These are phyloP conservation scores for Ophiostoma montium DNA, from an alignment of 2,329 filamentous ascomycete genomes.

Conservation along the genomic window DNA sequence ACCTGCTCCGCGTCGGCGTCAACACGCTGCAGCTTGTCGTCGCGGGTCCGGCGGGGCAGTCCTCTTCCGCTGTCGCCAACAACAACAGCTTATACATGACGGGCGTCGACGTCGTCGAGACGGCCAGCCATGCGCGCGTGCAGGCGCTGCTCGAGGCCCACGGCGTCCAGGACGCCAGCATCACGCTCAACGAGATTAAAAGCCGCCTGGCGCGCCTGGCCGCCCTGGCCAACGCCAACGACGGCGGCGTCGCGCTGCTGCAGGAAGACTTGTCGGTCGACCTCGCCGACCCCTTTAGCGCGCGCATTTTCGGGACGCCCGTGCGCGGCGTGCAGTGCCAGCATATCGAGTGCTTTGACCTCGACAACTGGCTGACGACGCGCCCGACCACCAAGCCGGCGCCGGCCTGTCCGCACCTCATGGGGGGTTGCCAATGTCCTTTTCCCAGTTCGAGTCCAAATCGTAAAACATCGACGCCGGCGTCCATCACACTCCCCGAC, in stretches of 20 bases:
- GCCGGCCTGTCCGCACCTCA: constrained; percentile 21
- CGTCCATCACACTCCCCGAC: constrained; percentile 48
- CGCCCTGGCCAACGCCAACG: constrained; percentile 25
- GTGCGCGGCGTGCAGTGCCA: constrained; percentile 55
- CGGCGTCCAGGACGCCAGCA: constrained; percentile 26
- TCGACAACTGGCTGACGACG: constrained; percentile 64
- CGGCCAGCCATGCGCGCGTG: constrained; percentile 32
- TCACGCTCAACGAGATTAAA: constrained; percentile 45
- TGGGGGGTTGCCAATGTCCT: too few species aligned
- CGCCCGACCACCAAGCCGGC: constrained; percentile 31
- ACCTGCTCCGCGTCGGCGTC: constrained; percentile 37
- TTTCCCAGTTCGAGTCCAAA: too few species aligned
- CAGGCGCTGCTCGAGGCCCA: constrained; percentile 24
- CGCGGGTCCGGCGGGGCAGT: constrained; percentile 14
- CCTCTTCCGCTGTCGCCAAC: constrained; percentile 5
- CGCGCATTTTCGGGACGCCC: constrained; percentile 52
- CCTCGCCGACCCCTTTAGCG: constrained; percentile 53
- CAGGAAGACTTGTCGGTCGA: constrained; percentile 45
- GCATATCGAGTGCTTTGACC: constrained; percentile 83
- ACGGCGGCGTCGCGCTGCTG: constrained; percentile 51
- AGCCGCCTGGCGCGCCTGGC: constrained; percentile 22
- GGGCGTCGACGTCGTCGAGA: constrained; percentile 56
- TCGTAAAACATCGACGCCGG: too few species aligned
- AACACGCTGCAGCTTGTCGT: constrained; percentile 48
- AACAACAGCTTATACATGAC: constrained; percentile 31